Base-by-base conservation (phyloP, 768 basidiomycete genomes). In the Mycena polygramma region DNA sequence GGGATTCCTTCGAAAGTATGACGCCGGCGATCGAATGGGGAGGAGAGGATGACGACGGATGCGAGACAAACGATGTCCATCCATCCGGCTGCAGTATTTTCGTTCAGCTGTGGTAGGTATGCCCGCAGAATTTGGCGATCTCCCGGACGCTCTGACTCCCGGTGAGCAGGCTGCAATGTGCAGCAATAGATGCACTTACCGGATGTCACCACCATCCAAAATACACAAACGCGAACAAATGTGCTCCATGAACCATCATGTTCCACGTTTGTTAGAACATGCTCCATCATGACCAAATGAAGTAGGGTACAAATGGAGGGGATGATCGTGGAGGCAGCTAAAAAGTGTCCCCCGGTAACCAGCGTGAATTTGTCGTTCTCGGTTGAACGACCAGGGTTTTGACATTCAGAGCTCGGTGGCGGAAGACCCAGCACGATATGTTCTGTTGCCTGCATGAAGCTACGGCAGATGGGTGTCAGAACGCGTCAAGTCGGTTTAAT, bases 261-360 rank as follows among this genome's bases (percentile, higher is more conserved):
- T 37, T 62, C 60, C 15, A 62, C 60, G 20, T 62, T 51, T 8
- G 48, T 62, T 7, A 62, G 20, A 14, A 51, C 19, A n/a, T 51
- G 19, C 9, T 62, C 60, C 48, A n/a, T 51, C 60, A 62, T 62
- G 7, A 51, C 48, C 1, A 62, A 46, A 39, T 62, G 60, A 41
- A 62, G 49, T 17, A 49, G 49, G 9, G n/a, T 39, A 37, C 48
- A 49, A 1, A 36, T 36, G 1, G 60, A 62, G 6, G 46, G 19
- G 39, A 41, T 36, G 4, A 62, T 39, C 4, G 48, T 62, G 6
- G 60, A 62, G 4, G 60, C 60, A 5, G 60, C 26, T 7, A 49
- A 13, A 22, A 62, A 62, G n/a, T 62, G 60, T 7, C 60, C 60
- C 13, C 60, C 46, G n/a, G 15, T 49, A n/a, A 39, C 49, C 2